Conservation (phyloP, 129 eudicot species). For the Smallanthus sonchifolius region DNA sequence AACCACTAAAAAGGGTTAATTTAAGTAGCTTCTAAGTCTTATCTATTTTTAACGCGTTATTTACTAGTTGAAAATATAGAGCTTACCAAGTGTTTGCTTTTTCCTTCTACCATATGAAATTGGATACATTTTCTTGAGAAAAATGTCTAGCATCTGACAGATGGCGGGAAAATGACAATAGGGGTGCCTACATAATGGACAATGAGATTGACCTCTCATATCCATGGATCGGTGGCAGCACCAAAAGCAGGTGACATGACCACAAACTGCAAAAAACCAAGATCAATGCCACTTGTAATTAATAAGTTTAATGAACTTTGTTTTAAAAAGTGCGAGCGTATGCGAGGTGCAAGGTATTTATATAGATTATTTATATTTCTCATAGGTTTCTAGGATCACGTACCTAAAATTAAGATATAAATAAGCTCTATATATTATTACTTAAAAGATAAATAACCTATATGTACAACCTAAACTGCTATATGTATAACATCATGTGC, state of each 20-base stretch:
- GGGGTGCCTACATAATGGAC: constrained; percentile 68
- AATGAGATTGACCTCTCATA: constrained; percentile 48
- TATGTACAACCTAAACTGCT: too few relatives aligned
- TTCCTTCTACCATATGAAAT: constrained; percentile 50
- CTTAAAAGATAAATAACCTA: too few relatives aligned
- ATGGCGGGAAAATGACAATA: constrained; percentile 77
- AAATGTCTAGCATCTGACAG: constrained; percentile 56
- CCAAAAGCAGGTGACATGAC: constrained; percentile 79
- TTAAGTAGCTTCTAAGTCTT: neutral
- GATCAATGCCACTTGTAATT: constrained; percentile 1
- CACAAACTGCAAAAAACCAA: constrained; percentile 55
- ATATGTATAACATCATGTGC: too few relatives aligned
- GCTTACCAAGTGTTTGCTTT: constrained; percentile 52
- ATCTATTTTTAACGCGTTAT: neutral
- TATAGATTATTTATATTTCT: too few relatives aligned
- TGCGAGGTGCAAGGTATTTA: too few relatives aligned
- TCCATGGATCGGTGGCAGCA: constrained; percentile 66
- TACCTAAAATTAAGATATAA: too few relatives aligned
- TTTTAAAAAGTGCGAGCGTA: too few relatives aligned
- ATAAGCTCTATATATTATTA: too few relatives aligned
- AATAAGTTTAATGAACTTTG: neutral
- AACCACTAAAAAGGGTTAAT: neutral
- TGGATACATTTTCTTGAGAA: constrained; percentile 73
- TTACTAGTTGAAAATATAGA: constrained; percentile 1
- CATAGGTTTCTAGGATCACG: too few relatives aligned